Evolutionary conservation across 495 filamentous ascomycete genomes (phyloP).

Genomic region (Neurospora terricola): DNA sequence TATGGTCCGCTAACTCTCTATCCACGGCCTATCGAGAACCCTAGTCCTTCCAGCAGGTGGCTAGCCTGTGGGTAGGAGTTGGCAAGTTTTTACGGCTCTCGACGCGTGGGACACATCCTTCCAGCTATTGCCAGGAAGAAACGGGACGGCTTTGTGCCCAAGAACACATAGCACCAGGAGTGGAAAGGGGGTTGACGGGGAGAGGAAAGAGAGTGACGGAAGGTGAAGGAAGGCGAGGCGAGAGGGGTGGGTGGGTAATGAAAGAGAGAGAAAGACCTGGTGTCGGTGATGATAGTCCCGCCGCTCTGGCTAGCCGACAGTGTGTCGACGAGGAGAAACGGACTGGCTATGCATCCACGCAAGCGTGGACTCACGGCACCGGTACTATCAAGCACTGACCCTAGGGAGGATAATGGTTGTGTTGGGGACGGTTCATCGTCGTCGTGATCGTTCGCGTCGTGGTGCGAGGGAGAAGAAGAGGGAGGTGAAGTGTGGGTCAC

Average conservation of each 20-base stretch:
- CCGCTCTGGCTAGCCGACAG: conserved; percentile 3
- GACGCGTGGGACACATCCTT: conserved; percentile 1
- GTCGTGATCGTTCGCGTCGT: not conserved
- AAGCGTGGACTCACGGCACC: conserved; percentile 4
- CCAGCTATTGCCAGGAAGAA: not conserved
- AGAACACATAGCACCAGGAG: not conserved
- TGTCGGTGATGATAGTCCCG: conserved; percentile 5
- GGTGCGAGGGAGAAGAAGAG: not conserved
- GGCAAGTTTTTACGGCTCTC: conserved; percentile 4
- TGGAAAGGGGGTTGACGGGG: not conserved
- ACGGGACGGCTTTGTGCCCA: not conserved
- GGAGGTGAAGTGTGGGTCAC: not conserved
- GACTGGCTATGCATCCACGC: conserved; percentile 4
- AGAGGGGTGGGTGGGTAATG: not conserved
- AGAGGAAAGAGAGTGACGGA: not conserved
- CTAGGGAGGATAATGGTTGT: conserved; percentile 1
- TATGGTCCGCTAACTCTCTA: not conserved
- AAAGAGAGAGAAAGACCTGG: not conserved
- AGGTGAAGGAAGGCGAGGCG: not conserved
- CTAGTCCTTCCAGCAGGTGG: conserved; percentile 4
- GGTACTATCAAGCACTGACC: conserved; percentile 6
- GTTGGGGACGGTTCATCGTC: not conserved
- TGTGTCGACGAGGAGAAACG: conserved; percentile 1
- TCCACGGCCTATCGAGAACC: conserved; percentile 1
- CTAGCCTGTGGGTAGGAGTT: conserved; percentile 3